Evolutionary conservation across 2,329 filamentous ascomycete genomes (phyloP).

Genomic region (Aspergillus ochraceoroseus): DNA sequence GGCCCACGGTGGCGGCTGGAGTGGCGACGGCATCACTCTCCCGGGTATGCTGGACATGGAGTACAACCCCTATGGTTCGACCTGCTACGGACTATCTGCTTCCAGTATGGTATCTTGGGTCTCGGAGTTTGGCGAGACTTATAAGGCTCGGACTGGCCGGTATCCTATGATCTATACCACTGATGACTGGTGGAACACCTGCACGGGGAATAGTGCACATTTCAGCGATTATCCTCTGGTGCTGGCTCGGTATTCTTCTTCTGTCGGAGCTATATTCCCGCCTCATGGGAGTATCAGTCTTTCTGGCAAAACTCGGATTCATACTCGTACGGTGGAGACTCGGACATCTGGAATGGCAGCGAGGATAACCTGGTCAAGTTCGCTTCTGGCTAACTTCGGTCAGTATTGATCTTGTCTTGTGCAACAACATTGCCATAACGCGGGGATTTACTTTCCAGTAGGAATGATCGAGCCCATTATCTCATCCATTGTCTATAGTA

Average conservation of each 20-base stretch:
- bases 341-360: constrained; percentile 20
- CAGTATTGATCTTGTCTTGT: no score
- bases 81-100: constrained; percentile 47
- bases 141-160: constrained; percentile 44
- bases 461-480: no score
- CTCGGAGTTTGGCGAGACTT: constrained; percentile 49
- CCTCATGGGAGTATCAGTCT: constrained; percentile 35
- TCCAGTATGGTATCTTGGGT: constrained; percentile 51
- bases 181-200: constrained; percentile 51
- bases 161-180: constrained; percentile 53
- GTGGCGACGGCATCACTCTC: constrained; percentile 50
- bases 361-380: constrained; percentile 16
- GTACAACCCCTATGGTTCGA: no score
- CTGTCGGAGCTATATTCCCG: constrained; percentile 44
- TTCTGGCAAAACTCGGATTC: constrained; percentile 21
- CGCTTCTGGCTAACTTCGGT: neutral
- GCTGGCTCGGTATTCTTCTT: constrained; percentile 44
- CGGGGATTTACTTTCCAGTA: neutral
- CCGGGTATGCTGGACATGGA: constrained; percentile 56
- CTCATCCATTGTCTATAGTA: no score
- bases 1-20: constrained; percentile 52
- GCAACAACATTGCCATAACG: no score
- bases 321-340: constrained; percentile 20
- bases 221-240: constrained; percentile 49
- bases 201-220: constrained; percentile 48